phyloP scores from a whole-genome alignment of 169 alveolate species.

The Plasmodium gaboni region DNA sequence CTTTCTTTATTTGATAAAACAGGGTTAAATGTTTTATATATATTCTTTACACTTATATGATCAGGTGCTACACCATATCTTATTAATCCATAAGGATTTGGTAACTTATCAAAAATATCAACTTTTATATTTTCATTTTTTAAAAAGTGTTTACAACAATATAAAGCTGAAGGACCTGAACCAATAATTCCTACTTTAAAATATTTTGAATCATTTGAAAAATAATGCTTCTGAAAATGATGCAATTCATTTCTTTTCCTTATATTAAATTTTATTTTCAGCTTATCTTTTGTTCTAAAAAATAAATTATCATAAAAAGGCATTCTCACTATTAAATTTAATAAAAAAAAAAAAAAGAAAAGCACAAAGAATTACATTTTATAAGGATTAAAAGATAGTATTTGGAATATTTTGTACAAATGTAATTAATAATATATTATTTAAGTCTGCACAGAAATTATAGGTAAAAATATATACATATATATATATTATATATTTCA shows the following conservation, averaged over 20 bases:
- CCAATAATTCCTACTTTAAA: constrained; percentile 87
- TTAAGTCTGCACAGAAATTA: no score
- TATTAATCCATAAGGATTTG: constrained; percentile 89
- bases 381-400: no score
- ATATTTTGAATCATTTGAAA: constrained; percentile 41
- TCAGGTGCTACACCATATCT: constrained; percentile 93
- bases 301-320: not conserved
- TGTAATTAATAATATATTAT: no score
- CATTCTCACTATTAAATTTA: not conserved
- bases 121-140: constrained; percentile 81
- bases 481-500: no score
- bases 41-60: constrained; percentile 82
- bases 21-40: constrained; percentile 78
- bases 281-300: not conserved
- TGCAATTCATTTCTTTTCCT: not conserved
- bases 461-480: no score
- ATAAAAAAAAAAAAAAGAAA: not conserved
- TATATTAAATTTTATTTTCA: not conserved
- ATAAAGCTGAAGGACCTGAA: constrained; percentile 92
- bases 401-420: no score
- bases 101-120: constrained; percentile 87
- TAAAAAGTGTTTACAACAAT: constrained; percentile 84
- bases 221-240: constrained; percentile 20
- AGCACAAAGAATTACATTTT: no score
- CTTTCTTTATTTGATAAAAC: constrained; percentile 66